These are phyloP conservation scores for Pelargonium cotyledonis DNA, from an alignment of 441 rosid species.

Conservation along the genomic window DNA sequence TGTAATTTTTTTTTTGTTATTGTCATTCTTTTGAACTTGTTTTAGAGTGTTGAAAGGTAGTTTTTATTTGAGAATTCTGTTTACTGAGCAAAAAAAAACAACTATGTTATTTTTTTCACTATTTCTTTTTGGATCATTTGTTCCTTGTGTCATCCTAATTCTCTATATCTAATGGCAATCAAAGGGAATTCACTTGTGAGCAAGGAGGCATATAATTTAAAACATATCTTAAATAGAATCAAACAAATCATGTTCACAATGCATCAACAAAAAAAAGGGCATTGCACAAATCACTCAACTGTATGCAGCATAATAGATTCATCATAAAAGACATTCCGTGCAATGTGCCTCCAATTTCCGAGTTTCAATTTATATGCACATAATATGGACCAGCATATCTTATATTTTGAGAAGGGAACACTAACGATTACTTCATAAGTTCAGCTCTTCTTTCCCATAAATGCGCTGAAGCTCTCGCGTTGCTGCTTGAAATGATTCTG, in stretches of 20 bases:
- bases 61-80: background rate
- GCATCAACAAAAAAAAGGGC: no score
- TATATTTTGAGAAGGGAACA: constrained; percentile 6
- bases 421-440: constrained; percentile 22
- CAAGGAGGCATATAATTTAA: background rate
- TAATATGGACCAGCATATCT: constrained; percentile 9
- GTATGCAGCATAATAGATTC: constrained; percentile 1
- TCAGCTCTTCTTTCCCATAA: constrained; percentile 56
- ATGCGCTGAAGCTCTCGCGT: constrained; percentile 76
- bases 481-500: constrained; percentile 72
- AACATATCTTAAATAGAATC: no score
- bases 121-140: background rate
- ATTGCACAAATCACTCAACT: no score
- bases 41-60: background rate
- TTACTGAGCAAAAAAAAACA: background rate
- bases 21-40: background rate
- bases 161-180: background rate
- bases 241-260: no score
- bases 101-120: background rate
- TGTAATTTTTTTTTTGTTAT: background rate
- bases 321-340: no score
- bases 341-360: background rate
- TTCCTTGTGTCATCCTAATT: no score
- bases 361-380: constrained; percentile 21
- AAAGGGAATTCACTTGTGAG: constrained; percentile 2